Evolutionary conservation across 345 rosid species (phyloP).

Genomic region (Fremontodendron californicum): DNA sequence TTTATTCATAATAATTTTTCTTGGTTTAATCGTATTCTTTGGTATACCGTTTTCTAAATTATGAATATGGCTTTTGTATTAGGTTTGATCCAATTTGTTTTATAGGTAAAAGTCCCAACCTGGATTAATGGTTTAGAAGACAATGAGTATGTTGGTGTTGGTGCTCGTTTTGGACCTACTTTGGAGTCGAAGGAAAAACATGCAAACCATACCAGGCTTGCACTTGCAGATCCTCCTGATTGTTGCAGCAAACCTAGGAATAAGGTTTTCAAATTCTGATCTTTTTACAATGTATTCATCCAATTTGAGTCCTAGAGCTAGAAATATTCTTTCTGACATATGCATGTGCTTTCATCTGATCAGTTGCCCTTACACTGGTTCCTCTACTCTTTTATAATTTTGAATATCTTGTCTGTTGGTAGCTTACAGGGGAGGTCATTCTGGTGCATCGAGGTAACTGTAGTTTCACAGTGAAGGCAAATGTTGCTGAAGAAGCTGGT

Average conservation of each 20-base stretch:
- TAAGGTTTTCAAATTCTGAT: slow-evolving; percentile 38
- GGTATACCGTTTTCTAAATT: background rate
- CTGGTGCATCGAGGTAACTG: slow-evolving; percentile 64
- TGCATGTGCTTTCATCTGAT: background rate
- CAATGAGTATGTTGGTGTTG: slow-evolving; percentile 67
- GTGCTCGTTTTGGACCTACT: slow-evolving; percentile 72
- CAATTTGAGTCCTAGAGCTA: slow-evolving; percentile 2
- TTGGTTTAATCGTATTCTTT: background rate
- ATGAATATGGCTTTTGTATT: background rate
- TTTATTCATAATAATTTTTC: background rate
- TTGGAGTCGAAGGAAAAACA: slow-evolving; percentile 68
- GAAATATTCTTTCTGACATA: background rate
- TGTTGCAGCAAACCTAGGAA: slow-evolving; percentile 48
- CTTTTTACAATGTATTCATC: background rate
- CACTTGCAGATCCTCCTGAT: slow-evolving; percentile 62
- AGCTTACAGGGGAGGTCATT: slow-evolving; percentile 51
- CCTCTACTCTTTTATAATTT: slow-evolving; percentile 12
- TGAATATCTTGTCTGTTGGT: slow-evolving; percentile 17
- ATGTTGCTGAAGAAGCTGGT: slow-evolving; percentile 49
- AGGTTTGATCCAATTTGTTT: slow-evolving; percentile 5
- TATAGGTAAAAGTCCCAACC: slow-evolving; percentile 63
- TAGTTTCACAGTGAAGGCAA: slow-evolving; percentile 66
- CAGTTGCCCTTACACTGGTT: background rate
- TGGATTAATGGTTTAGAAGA: slow-evolving; percentile 51
- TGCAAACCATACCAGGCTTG: slow-evolving; percentile 44